phyloP scores from a whole-genome alignment of 192 early-diverging fungal species.

The Geosiphon pyriformis region DNA sequence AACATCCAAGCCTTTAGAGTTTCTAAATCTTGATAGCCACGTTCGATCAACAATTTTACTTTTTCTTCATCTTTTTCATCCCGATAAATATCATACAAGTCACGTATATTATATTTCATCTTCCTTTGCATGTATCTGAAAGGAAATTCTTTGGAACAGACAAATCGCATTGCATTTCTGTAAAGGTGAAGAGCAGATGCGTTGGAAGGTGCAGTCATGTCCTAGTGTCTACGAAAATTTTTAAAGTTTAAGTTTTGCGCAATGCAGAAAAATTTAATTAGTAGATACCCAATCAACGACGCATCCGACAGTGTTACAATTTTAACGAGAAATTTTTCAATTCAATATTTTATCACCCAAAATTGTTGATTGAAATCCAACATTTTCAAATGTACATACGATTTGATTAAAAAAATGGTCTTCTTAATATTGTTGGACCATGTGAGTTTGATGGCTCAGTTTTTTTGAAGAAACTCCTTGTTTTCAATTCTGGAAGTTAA shows the following conservation, averaged over 20 bases:
- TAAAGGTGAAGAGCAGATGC: background rate
- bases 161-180: background rate
- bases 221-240: too few relatives aligned
- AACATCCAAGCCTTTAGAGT: background rate
- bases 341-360: too few relatives aligned
- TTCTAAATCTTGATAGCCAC: background rate
- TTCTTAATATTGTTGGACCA: background rate
- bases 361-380: too few relatives aligned
- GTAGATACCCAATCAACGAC: too few relatives aligned
- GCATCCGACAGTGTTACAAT: too few relatives aligned
- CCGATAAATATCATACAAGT: background rate
- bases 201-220: background rate
- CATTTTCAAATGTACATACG: too few relatives aligned
- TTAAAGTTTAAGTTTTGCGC: too few relatives aligned
- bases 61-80: background rate
- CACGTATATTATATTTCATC: background rate
- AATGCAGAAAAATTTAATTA: too few relatives aligned
- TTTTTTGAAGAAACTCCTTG: too few relatives aligned
- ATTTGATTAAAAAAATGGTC: background rate
- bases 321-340: too few relatives aligned
- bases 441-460: background rate
- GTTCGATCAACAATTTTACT: background rate
- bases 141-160: background rate
- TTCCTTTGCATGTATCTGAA: background rate
- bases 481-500: too few relatives aligned